These are phyloP conservation scores for Taphrina betulina DNA, from an alignment of 1,139 yeast species.

Conservation along the genomic window DNA sequence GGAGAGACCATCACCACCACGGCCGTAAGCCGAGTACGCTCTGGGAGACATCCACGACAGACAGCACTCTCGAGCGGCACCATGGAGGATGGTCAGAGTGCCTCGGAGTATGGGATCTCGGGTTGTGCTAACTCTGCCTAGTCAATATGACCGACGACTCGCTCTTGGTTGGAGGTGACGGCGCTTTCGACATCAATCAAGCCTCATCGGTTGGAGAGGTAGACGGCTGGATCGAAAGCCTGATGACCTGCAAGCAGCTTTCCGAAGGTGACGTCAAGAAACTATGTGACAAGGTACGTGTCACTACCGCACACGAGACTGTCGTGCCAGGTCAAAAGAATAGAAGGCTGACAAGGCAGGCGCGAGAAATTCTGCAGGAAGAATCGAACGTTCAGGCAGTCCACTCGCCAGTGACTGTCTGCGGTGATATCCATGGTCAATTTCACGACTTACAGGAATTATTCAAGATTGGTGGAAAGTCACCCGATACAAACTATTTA, in stretches of 20 bases:
- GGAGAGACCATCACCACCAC: too few species aligned
- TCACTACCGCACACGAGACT: slow-evolving; percentile 33
- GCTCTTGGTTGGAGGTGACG: slow-evolving; percentile 2
- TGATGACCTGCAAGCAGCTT: slow-evolving; percentile 75
- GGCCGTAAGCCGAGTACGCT: too few species aligned
- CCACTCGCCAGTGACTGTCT: slow-evolving; percentile 75
- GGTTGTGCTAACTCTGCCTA: background rate
- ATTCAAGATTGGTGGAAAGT: slow-evolving; percentile 83
- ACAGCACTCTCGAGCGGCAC: background rate
- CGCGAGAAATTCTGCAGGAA: slow-evolving; percentile 42
- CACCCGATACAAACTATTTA: slow-evolving; percentile 77
- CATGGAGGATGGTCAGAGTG: background rate
- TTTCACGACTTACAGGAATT: slow-evolving; percentile 88
- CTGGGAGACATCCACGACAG: too few species aligned
- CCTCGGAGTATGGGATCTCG: too few species aligned
- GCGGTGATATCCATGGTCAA: slow-evolving; percentile 98
- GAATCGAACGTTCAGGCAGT: slow-evolving; percentile 80
- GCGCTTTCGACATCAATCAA: slow-evolving; percentile 16
- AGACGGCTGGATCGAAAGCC: slow-evolving; percentile 83
- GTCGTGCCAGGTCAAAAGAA: slow-evolving; percentile 41
- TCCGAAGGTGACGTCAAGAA: slow-evolving; percentile 74
- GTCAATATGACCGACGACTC: slow-evolving; percentile 31
- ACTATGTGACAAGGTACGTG: slow-evolving; percentile 69
- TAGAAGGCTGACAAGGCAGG: slow-evolving; percentile 34
- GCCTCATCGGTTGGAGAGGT: slow-evolving; percentile 46